Evolutionary conservation across 2,329 filamentous ascomycete species (phyloP).

Genomic region (Allantophomopsis lycopodina): DNA sequence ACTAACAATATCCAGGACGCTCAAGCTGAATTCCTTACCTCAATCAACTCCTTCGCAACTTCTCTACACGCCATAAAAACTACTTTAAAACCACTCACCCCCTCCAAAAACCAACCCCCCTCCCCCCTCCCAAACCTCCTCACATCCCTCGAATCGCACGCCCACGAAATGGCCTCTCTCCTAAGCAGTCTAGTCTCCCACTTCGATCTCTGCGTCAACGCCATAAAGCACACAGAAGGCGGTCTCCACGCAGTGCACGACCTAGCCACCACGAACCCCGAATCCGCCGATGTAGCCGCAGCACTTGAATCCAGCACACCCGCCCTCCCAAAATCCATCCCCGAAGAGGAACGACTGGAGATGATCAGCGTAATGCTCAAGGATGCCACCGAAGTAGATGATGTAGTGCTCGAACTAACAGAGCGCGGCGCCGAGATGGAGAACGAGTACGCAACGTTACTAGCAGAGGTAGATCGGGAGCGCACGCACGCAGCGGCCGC

Average conservation of each 20-base stretch:
- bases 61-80: slow-evolving; percentile 53
- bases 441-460: slow-evolving; percentile 47
- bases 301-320: slow-evolving; percentile 45
- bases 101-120: slow-evolving; percentile 16
- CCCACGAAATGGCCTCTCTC: slow-evolving; percentile 68
- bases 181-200: slow-evolving; percentile 73
- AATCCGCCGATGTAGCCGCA: slow-evolving; percentile 49
- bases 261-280: slow-evolving; percentile 40
- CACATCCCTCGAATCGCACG: slow-evolving; percentile 34
- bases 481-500: slow-evolving; percentile 47
- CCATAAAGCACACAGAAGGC: slow-evolving; percentile 80
- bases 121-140: slow-evolving; percentile 29
- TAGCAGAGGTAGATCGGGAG: slow-evolving; percentile 44
- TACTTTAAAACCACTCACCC: slow-evolving; percentile 17
- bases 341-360: slow-evolving; percentile 61
- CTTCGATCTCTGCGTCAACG: slow-evolving; percentile 87
- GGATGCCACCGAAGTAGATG: slow-evolving; percentile 54
- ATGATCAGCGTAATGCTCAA: slow-evolving; percentile 71
- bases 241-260: slow-evolving; percentile 57
- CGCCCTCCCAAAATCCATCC: slow-evolving; percentile 47
- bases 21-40: slow-evolving; percentile 60
- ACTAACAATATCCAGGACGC: slow-evolving; percentile 29
- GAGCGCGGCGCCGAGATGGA: slow-evolving; percentile 71
- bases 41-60: slow-evolving; percentile 55
- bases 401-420: slow-evolving; percentile 56